Base-by-base conservation (phyloP, 1,284 basidiomycete species). In the Puccinia horiana region DNA sequence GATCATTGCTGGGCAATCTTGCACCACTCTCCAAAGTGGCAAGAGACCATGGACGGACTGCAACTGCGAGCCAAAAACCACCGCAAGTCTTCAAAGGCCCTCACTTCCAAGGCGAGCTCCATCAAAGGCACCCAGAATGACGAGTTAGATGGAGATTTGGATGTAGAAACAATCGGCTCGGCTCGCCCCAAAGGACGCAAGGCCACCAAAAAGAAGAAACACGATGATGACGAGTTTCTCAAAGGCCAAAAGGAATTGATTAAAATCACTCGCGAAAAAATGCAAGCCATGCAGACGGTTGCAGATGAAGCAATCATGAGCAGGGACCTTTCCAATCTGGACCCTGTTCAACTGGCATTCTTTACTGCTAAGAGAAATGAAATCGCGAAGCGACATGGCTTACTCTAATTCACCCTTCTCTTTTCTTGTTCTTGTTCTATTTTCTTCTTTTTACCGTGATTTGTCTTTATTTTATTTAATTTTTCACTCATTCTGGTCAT, bases 1-100 rank as follows among this genome's bases (percentile, higher is more conserved):
- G 69, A 52, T 18, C 49, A 52, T 23, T 52, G 49, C 20, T 52
- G 49, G 49, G 49, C 20, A 4, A 52, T 52, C 49, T 18, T 52
- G 11, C 47, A 49, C n/a, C 47, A 73, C n/a, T 35, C 16, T 1
- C 47, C 70, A 52, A 73, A 73, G 35, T 73, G 70, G 70, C 49
- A 69, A 69, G 65, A 69, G 12, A 69, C 42, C 2, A 69, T 42
- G 65, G 42, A 69, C n/a, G n/a, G 47, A 16, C 40, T 69, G 12
- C 20, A 4, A 9, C 20, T 18, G 6, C n/a, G 23, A 26, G 1
- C 40, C 11, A 69, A 69, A 14, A 69, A 69, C 26, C n/a, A 69
- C 6, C 16, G 16, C 16, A 65, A 35, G 35, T 18, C 5, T 11
- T 42, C n/a, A 23, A 20, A 65, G 63, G 18, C 18, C 61, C 37